Conservation (phyloP, 2,329 filamentous ascomycete species). For the Arthrobotrys sphaeroides region DNA sequence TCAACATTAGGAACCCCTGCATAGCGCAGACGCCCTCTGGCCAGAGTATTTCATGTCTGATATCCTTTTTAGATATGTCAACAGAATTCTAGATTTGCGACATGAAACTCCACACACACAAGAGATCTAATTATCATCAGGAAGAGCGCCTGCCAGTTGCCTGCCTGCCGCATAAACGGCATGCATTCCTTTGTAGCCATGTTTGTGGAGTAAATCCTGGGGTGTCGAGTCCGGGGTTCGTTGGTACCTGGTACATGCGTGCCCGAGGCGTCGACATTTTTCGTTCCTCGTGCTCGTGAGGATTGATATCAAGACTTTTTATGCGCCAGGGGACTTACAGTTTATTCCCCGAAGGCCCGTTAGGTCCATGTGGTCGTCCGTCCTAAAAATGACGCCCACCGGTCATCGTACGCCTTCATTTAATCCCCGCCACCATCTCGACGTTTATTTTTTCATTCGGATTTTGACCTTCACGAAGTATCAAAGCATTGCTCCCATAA, state of each 20-base stretch:
- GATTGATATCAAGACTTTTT: neutral
- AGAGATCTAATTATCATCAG: neutral
- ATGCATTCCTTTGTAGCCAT: neutral
- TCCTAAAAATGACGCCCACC: neutral
- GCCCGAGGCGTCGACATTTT: neutral
- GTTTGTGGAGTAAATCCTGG: neutral
- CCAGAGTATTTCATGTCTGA: neutral
- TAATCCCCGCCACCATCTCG: neutral
- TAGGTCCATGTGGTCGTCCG: neutral
- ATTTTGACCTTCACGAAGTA: too few relatives aligned
- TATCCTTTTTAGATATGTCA: conserved; percentile 23
- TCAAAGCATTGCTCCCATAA: too few relatives aligned
- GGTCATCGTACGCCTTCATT: neutral
- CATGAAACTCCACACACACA: neutral
- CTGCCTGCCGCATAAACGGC: conserved; percentile 4
- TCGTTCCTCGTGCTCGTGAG: neutral
- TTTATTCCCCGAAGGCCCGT: neutral
- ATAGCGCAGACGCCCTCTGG: conserved; percentile 20
- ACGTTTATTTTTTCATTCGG: too few relatives aligned
- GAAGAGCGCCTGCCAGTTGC: too few relatives aligned
- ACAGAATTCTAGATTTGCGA: conserved; percentile 16
- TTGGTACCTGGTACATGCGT: conserved; percentile 5
- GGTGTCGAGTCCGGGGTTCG: neutral
- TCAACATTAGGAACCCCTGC: conserved; percentile 22
- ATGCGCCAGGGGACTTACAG: neutral